Evolutionary conservation across 139 green algal species (phyloP).

Genomic region (Chlorokybus atmophyticus): DNA sequence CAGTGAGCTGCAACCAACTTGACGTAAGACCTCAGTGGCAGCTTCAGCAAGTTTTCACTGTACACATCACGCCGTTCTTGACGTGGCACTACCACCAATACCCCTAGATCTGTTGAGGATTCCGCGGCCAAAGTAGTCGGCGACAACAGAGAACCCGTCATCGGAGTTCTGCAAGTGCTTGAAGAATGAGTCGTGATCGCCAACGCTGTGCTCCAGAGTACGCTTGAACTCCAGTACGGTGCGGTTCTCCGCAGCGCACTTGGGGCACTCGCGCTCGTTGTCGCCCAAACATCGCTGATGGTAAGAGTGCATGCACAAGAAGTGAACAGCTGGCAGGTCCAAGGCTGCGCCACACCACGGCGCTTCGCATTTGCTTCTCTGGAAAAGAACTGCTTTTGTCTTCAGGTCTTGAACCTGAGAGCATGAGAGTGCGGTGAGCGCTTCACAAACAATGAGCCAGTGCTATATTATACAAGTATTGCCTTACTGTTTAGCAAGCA

Average conservation of each 20-base stretch:
- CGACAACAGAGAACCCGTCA: constrained; percentile 26
- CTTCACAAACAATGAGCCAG: too few relatives aligned
- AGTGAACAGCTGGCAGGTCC: constrained; percentile 89
- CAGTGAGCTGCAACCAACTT: too few relatives aligned
- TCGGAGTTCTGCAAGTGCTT: constrained; percentile 20
- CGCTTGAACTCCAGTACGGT: constrained; percentile 42
- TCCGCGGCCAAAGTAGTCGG: constrained; percentile 24
- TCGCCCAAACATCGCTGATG: constrained; percentile 78
- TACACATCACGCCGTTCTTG: too few relatives aligned
- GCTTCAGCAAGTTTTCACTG: too few relatives aligned
- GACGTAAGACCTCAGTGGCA: too few relatives aligned
- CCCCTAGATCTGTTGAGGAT: constrained; percentile 16
- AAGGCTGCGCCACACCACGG: too few relatives aligned
- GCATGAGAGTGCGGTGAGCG: too few relatives aligned
- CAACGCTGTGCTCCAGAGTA: constrained; percentile 37
- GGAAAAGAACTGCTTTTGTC: constrained; percentile 67
- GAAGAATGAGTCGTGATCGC: constrained; percentile 77
- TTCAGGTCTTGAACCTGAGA: constrained; percentile 50
- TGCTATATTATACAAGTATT: too few relatives aligned
- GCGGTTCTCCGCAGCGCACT: constrained; percentile 67
- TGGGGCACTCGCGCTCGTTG: constrained; percentile 64
- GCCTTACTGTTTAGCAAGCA: too few relatives aligned
- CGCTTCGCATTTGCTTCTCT: constrained; percentile 59
- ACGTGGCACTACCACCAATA: too few relatives aligned
- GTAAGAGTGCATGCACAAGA: constrained; percentile 88